Base-by-base conservation (phyloP, 2,329 filamentous ascomycete species). In the Sclerotinia glacialis region DNA sequence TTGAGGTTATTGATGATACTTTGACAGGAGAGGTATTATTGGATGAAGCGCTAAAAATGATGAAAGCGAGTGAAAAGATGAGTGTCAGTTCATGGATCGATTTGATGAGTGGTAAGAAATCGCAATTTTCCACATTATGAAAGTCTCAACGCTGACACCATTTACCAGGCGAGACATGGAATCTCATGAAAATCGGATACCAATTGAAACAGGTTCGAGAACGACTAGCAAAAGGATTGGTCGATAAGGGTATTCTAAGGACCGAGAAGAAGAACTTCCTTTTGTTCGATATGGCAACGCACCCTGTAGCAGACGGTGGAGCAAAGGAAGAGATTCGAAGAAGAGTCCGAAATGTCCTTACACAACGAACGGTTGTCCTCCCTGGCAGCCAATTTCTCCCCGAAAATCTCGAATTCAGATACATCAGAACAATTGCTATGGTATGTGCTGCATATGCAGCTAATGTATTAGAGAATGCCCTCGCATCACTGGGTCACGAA, bases 51-150 rank as follows among this genome's bases (percentile, higher is more conserved):
- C 83, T 99, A 76, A 99, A 99, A 84, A 96, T 99, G 93, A 99
- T 99, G 94, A 99, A 99, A 85, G 89, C 91, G 74, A 97, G 93
- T 80, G 95, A 99, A 83, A 97, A 97, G 85, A 98, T 99, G 95
- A 98, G 95, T 80, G 95, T 99, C 72, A 95, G 92, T 83, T 92
- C 92, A 55, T 99, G 95, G 95, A 98, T 99, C 78, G 95, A 99
- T 79, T 83, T 99, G 73, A 94, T 99, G 93, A 97, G 93, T 79
- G 95, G 94, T 97, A 74, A 64, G 75, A 31, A 61, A 60, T 65
- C 42, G 37, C 46, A 26, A 31, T 66, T 60, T 23, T 16, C 12
- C 46, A 54, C 37, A 61, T 62, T 26, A 67, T 46, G 59, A 42
- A 16, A 54, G 55, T 49, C 49, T 47, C 56, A 64, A 46, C 23